A percentile compares a stretch with the other conserved stretches of the same genome.
Evolutionary conservation across 73 alveolate genomes (phyloP).

Genomic region (Blepharisma japonicum): DNA sequence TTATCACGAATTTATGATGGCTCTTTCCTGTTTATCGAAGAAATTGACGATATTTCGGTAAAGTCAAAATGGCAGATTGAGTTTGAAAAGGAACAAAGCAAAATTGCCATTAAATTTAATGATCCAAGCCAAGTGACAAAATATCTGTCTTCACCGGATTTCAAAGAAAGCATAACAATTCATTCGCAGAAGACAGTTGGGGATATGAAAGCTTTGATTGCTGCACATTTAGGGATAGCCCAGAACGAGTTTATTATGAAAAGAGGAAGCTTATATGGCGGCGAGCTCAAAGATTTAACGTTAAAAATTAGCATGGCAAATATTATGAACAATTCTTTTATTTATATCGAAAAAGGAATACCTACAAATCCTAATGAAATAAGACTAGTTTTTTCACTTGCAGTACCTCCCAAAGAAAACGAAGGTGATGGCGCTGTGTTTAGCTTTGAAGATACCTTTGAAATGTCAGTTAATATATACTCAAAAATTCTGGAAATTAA

Average conservation of each 20-base stretch:
- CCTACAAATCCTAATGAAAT: conserved; percentile 23
- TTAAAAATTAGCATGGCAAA: background rate
- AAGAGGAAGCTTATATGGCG: background rate
- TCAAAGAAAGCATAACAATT: background rate
- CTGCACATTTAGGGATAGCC: background rate
- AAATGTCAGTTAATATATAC: background rate
- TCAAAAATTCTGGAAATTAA: conserved; percentile 2
- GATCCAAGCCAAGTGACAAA: background rate
- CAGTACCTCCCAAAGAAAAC: background rate
- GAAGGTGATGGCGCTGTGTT: background rate
- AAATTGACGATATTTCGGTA: background rate
- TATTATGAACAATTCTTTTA: background rate
- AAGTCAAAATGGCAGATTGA: background rate
- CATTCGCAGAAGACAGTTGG: conserved; percentile 10
- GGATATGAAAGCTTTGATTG: background rate
- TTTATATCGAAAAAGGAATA: background rate
- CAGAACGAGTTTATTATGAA: conserved; percentile 9
- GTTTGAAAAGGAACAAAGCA: conserved; percentile 23
- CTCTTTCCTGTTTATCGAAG: background rate
- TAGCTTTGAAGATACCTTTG: background rate
- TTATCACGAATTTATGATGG: conserved; percentile 13
- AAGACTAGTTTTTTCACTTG: background rate
- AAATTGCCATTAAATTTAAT: background rate
- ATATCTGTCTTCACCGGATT: background rate
- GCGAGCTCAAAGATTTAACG: conserved; percentile 17